Conservation (phyloP, 768 basidiomycete genomes). For the Hericium alpestre region DNA sequence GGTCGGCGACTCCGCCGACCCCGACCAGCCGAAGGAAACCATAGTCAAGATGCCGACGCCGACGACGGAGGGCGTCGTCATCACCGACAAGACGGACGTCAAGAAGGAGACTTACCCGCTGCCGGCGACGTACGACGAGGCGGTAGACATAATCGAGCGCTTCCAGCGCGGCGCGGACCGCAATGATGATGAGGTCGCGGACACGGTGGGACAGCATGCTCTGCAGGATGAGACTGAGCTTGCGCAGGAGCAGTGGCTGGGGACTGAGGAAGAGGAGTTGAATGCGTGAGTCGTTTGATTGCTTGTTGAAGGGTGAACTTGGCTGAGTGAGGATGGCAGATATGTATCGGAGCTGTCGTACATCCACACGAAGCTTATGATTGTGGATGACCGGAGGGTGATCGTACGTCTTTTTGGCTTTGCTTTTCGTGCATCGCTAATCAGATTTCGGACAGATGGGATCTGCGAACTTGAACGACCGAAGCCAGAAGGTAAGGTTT, state of each 20-base stretch:
- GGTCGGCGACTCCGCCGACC: conserved; percentile 38
- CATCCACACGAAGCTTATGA: conserved; percentile 87
- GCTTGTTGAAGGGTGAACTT: not conserved
- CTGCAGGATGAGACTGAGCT: conserved; percentile 52
- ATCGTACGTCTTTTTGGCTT: conserved; percentile 44
- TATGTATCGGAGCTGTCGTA: conserved; percentile 76
- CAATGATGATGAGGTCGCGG: conserved; percentile 55
- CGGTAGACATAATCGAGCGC: conserved; percentile 48
- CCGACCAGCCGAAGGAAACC: conserved; percentile 36
- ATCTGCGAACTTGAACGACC: conserved; percentile 87
- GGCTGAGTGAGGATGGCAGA: conserved; percentile 27
- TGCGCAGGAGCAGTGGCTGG: conserved; percentile 75
- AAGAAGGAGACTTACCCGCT: conserved; percentile 57
- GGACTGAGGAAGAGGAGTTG: conserved; percentile 73
- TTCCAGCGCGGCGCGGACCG: conserved; percentile 63
- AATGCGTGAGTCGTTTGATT: conserved; percentile 45
- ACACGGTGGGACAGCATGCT: conserved; percentile 76
- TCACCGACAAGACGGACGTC: conserved; percentile 40
- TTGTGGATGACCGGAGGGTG: conserved; percentile 84
- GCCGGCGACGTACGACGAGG: conserved; percentile 58
- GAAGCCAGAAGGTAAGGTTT: conserved; percentile 55
- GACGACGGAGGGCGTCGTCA: conserved; percentile 36
- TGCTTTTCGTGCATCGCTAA: not conserved
- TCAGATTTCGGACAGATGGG: conserved; percentile 53
- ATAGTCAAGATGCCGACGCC: conserved; percentile 47